Base-by-base conservation (phyloP, 805 yeast genomes). In the Saturnispora zaruensis region DNA sequence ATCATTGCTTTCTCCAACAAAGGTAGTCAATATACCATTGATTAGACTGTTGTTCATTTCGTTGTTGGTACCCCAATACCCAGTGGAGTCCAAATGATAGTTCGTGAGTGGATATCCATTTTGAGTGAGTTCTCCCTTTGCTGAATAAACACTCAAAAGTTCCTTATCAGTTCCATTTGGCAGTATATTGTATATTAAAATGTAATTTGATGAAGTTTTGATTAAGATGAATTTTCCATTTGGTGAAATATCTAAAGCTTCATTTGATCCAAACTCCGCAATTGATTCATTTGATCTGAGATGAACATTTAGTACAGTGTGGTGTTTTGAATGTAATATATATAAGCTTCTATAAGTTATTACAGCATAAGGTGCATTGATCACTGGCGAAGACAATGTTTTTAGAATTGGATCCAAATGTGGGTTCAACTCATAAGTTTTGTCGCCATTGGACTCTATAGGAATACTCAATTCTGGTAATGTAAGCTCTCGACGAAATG, bases 291-390 rank as follows among this genome's bases (percentile, higher is more conserved):
- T 57, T 0, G 75, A 63, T 49, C 85, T 61, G 6, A 67, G 62
- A 55, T 77, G 79, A 2, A 70, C 69, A 8, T 76, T 72, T 4
- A 79, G 62, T 1, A 81, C 79, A 13, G 75, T 63, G 44, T 72
- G 63, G 3, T 78, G 75, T 52, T 61, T 57, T 21, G 67, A 65
- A 50, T 73, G 69, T 58, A 62, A 72, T 32, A 73, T 46, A 52
- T 69, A 72, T 3, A 73, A 46, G 5, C 69, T 62, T n/a, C 69
- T 52, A 47, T 60, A 58, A 2, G 77, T 73, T 9, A 71, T 46
- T 5, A 65, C 60, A 1, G 63, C 62, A 30, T 68, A 58, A 5
- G 73, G 67, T 26, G 59, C 55, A 40, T 28, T 38, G 6, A 38
- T 13, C 9, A 16, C 5, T 16, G 21, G 23, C 18, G 42, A 20